Evolutionary conservation across 1,284 basidiomycete genomes (phyloP), one percentile per base, ranked within the genome.

Genomic region (Schizophyllum commune): DNA sequence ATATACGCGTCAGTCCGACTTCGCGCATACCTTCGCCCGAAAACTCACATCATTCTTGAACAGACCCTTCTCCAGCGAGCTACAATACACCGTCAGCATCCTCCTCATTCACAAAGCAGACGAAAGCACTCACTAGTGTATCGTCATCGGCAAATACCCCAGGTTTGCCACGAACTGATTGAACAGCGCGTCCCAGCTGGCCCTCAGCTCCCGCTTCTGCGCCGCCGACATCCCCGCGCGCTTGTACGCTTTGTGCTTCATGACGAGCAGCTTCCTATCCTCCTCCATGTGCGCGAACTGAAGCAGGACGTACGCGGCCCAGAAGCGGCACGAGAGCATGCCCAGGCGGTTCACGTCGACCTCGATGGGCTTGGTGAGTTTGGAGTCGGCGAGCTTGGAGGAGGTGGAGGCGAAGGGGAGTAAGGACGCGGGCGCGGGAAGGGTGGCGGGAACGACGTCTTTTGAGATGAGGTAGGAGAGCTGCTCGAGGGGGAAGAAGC

Each of bases 401-500:
- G 51, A 52, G 51, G 51, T 69, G 27, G 27, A 27, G 27, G 27
- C 27, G 27, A 27, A 27, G 27, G 27, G 27, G 27, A 27, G 2
- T 5, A 80, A 65, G 17, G 80, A 73, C 6, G 73, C 63, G 9
- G 82, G 68, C 19, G 79, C 74, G 15, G 78, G 71, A 52, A 87
- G 67, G 22, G 77, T 74, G 2, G 80, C 65, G 5, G 87, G 84
- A 58, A 92, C 80, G 58, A 93, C 74, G 19, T 79, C 78, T 67
- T 90, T 84, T 1, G 82, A 77, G 32, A 80, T 74, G 61, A 94
- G 78, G 70, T 90, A 93, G 68, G 82, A 88, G 33, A 89, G 72
- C 67, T 93, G 89, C 68, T 94, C 91, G 58, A 94, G 78, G 1
- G 90, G 91, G 68, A 89, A 94, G 75, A 89, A 94, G 1, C 77